phyloP scores from a whole-genome alignment of 192 early-diverging fungal species.

The Linnemannia schmuckeri region DNA sequence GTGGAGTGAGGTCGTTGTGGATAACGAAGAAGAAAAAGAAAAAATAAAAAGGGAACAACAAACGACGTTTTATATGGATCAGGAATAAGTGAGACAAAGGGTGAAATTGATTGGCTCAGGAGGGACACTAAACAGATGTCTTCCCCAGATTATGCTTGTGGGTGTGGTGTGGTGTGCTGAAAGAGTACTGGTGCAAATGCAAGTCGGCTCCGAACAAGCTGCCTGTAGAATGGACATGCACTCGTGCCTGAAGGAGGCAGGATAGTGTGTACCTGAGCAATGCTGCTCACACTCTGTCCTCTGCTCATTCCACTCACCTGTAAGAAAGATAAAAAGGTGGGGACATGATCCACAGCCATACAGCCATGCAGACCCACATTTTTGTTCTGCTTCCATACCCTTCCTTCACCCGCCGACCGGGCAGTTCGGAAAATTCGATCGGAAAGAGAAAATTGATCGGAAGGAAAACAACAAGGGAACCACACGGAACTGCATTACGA shows the following conservation, averaged over 20 bases:
- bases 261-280: background rate
- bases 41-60: background rate
- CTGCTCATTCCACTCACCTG: too few relatives aligned
- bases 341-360: background rate
- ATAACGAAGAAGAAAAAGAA: slow-evolving; percentile 8
- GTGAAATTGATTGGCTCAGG: slow-evolving; percentile 2
- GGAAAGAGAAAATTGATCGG: background rate
- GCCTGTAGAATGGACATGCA: background rate
- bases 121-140: background rate
- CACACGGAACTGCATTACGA: background rate
- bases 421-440: background rate
- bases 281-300: background rate
- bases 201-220: background rate
- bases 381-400: background rate
- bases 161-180: background rate
- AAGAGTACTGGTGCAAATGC: too few relatives aligned
- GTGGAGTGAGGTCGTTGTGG: background rate
- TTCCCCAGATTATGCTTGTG: background rate
- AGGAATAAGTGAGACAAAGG: background rate
- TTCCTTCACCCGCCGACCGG: background rate
- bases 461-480: background rate
- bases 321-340: background rate
- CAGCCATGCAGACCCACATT: background rate
- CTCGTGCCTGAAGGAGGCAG: background rate
- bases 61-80: slow-evolving; percentile 8